phyloP scores from a whole-genome alignment of 2,329 filamentous ascomycete genomes.

The Penicillium sp. region DNA sequence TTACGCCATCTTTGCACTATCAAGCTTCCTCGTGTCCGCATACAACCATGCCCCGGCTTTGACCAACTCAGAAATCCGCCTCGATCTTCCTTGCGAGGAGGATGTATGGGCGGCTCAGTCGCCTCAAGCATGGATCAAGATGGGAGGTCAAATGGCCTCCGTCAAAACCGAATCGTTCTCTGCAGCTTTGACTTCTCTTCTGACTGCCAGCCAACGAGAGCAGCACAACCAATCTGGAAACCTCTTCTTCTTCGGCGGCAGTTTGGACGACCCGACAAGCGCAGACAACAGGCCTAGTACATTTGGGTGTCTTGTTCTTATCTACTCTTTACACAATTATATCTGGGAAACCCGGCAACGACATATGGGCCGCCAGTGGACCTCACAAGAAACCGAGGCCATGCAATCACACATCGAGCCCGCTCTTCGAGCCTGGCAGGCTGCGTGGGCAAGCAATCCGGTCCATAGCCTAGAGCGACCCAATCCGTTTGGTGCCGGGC shows the following conservation, averaged over 20 bases:
- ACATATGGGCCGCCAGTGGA: constrained; percentile 85
- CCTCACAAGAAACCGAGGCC: constrained; percentile 83
- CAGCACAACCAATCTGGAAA: constrained; percentile 40
- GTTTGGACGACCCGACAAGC: constrained; percentile 50
- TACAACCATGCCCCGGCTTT: constrained; percentile 90
- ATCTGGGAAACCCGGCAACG: constrained; percentile 96
- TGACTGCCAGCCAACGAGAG: constrained; percentile 69
- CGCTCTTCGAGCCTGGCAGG: constrained; percentile 88
- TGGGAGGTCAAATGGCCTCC: constrained; percentile 68
- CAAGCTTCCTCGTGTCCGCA: constrained; percentile 82
- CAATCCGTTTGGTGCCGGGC: constrained; percentile 75
- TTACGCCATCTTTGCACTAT: constrained; percentile 85
- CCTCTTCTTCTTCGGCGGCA: constrained; percentile 46
- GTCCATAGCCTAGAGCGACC: constrained; percentile 78
- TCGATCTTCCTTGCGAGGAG: constrained; percentile 90
- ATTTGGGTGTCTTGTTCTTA: constrained; percentile 85
- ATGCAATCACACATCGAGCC: constrained; percentile 96
- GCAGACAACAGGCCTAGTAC: constrained; percentile 75
- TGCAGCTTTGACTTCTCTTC: constrained; percentile 70
- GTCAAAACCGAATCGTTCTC: constrained; percentile 74
- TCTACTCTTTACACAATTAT: constrained; percentile 94
- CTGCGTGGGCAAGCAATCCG: constrained; percentile 82
- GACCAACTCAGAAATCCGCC: constrained; percentile 86
- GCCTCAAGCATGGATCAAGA: constrained; percentile 72
- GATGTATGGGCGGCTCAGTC: constrained; percentile 82